phyloP scores from a whole-genome alignment of 495 filamentous ascomycete genomes.

The Hyaloscypha bicolor region DNA sequence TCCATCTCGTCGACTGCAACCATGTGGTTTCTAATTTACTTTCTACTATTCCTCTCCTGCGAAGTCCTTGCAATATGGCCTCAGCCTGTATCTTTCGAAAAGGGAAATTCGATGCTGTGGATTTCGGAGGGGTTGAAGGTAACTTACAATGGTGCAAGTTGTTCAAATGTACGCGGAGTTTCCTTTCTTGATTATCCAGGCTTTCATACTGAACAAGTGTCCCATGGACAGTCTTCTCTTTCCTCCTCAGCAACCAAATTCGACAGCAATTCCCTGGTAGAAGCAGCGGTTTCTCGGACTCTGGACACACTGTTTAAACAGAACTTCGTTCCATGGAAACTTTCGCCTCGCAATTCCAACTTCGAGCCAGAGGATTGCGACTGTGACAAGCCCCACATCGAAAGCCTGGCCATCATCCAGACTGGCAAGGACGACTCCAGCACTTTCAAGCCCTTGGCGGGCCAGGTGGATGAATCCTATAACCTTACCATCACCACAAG shows the following conservation, averaged over 20 bases:
- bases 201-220: constrained; percentile 41
- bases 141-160: constrained; percentile 51
- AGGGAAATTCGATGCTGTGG: constrained; percentile 57
- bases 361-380: constrained; percentile 59
- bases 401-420: constrained; percentile 60
- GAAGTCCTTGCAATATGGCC: constrained; percentile 59
- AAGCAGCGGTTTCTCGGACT: constrained; percentile 48
- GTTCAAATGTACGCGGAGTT: constrained; percentile 48
- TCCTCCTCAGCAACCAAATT: constrained; percentile 33
- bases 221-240: constrained; percentile 43
- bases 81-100: constrained; percentile 51
- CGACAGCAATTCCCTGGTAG: constrained; percentile 50
- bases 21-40: constrained; percentile 20
- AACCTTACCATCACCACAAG: constrained; percentile 54
- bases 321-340: constrained; percentile 75
- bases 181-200: constrained; percentile 29
- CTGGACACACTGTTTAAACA: constrained; percentile 57
- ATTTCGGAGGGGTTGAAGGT: constrained; percentile 54
- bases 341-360: constrained; percentile 58
- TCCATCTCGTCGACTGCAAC: constrained; percentile 1
- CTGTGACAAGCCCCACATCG: constrained; percentile 50
- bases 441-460: constrained; percentile 58
- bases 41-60: constrained; percentile 15
- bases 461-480: constrained; percentile 74
- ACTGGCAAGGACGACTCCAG: constrained; percentile 52